Conservation (phyloP, 345 rosid genomes). For the Syzygium aqueum region DNA sequence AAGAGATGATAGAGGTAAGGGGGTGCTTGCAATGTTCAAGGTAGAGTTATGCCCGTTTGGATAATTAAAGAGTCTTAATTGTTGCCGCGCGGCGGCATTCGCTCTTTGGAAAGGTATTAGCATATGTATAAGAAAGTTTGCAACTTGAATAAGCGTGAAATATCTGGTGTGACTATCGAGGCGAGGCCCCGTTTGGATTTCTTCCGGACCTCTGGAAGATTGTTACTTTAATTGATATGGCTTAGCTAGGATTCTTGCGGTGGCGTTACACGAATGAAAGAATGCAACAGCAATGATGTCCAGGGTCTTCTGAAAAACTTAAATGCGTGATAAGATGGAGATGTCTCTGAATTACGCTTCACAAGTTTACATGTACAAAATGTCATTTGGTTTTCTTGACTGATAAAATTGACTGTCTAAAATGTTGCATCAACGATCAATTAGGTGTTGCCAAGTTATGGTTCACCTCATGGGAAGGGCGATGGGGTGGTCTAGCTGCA, state of each 20-base stretch:
- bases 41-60: not conserved
- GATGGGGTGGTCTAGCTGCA: not conserved
- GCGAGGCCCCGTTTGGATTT: not conserved
- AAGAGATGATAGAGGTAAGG: constrained; percentile 76
- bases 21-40: not conserved
- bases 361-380: not conserved
- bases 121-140: not conserved
- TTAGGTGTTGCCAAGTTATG: not conserved
- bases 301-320: not conserved
- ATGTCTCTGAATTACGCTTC: not conserved
- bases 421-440: not conserved
- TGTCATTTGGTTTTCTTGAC: not conserved
- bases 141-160: not conserved
- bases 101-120: not conserved
- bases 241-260: not conserved
- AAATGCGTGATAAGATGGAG: not conserved
- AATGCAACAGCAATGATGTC: not conserved
- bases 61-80: not conserved
- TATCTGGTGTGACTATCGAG: not conserved
- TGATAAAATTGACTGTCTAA: not conserved
- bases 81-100: not conserved
- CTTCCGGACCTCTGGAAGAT: not conserved
- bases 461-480: not conserved
- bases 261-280: not conserved
- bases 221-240: not conserved